Conservation (phyloP, 2,329 filamentous ascomycete genomes). For the Penicillium fuscoglaucum region DNA sequence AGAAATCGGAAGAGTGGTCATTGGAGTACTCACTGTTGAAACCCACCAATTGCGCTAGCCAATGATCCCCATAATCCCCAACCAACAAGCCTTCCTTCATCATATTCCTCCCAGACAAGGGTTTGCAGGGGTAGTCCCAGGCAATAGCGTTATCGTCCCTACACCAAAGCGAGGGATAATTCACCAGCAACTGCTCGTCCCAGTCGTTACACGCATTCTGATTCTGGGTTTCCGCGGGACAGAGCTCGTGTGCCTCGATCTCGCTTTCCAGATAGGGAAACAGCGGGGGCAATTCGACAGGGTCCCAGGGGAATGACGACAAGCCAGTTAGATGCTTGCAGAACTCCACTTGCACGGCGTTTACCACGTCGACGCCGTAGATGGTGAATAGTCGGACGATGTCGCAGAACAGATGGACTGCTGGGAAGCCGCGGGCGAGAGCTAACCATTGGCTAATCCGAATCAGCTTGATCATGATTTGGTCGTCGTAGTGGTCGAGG, state of each 20-base stretch:
- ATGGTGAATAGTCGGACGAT: neutral
- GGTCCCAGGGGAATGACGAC: neutral
- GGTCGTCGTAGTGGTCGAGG: neutral
- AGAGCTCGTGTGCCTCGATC: neutral
- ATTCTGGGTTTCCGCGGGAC: neutral
- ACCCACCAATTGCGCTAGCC: neutral
- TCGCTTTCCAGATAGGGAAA: neutral
- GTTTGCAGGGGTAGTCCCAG: neutral
- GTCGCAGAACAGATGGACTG: neutral
- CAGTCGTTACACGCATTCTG: neutral
- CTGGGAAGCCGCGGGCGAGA: neutral
- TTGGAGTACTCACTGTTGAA: neutral
- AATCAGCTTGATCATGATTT: neutral
- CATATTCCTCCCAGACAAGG: neutral
- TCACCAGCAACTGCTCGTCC: neutral
- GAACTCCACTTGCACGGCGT: neutral
- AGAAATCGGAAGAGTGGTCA: neutral
- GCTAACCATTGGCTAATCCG: neutral
- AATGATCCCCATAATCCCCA: neutral
- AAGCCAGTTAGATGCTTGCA: neutral
- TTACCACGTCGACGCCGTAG: neutral
- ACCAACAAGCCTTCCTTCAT: neutral
- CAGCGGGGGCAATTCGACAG: neutral
- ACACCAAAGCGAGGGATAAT: neutral
- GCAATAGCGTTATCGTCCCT: neutral